Percentiles rank a stretch among this genome's conserved stretches.
These are phyloP conservation scores for Moringa oleifera DNA, from an alignment of 345 rosid species.

Conservation along the genomic window DNA sequence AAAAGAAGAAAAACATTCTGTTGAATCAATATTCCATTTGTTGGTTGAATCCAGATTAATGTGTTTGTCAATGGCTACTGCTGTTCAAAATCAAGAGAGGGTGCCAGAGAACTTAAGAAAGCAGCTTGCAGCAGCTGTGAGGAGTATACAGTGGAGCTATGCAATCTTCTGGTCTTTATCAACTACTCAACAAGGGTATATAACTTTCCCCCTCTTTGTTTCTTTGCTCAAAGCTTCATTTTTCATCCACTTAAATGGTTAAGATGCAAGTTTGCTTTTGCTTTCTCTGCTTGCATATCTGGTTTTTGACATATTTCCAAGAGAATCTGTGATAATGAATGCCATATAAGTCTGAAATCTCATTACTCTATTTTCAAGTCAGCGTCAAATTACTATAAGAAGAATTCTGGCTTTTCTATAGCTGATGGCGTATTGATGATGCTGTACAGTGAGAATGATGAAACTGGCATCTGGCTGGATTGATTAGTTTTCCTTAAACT, in stretches of 20 bases:
- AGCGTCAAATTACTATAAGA: neutral
- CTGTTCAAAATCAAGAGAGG: constrained; percentile 11
- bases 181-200: constrained; percentile 35
- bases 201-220: no score
- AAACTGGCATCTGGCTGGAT: no score
- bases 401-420: neutral
- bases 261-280: neutral
- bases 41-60: no score
- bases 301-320: constrained; percentile 5
- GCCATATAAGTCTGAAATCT: neutral
- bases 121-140: constrained; percentile 46
- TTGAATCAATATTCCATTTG: no score
- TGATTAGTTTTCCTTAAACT: no score
- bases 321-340: neutral
- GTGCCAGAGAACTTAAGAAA: constrained; percentile 31
- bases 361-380: no score
- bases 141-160: constrained; percentile 56
- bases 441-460: no score
- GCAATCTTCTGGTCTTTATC: constrained; percentile 55
- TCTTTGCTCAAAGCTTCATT: neutral
- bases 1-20: no score
- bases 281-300: constrained; percentile 8
- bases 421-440: neutral
- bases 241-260: neutral
- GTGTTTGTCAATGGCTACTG: constrained; percentile 12